Base-by-base conservation (phyloP, 225 moss, liverwort and hornwort genomes). In the Pseudisothecium myosuroides region DNA sequence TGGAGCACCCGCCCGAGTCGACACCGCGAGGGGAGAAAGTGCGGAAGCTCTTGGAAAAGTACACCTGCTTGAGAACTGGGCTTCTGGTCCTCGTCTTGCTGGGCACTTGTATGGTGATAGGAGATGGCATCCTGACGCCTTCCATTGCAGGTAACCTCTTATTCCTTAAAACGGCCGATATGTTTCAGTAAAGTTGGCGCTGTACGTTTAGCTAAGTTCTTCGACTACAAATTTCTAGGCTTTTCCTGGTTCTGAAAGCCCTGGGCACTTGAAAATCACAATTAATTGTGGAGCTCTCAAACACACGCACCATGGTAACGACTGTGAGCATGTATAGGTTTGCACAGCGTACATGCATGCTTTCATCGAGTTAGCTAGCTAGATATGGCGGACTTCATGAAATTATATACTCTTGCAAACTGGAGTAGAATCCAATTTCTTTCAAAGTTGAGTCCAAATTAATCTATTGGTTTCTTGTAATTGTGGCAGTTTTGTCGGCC, bases 71-170 rank as follows among this genome's bases (percentile, higher is more conserved):
- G 71, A 88, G 95, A 52, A 92, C 83, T 1, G 93, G 91, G 74
- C 95, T 97, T 50, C 83, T 98, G 39, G 39, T 96, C 52, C 64
- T 96, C 63, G 96, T 96, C 77, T 88, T 98, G 78, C 89, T 91
- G 37, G 98, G 97, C 49, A 95, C 95, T 76, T 94, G 95, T 76
- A 97, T 97, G 96, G 92, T 94, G 50, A 96, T 98, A 17, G 94
- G 94, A 34, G 96, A 97, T 88, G 98, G 97, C 83, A 88, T 98
- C 45, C 94, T 98, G 69, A 97, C 97, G 43, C 97, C 98, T 81
- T 81, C 95, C 36, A 98, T 98, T 54, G 95, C 97, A 93, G 98
- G 98, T 95, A 76, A 41, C 61, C 39, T 80, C 27, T 21, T 7
- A 21, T 23, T 76, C 22, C 55, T 49, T 32, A 4, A 13, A 24